phyloP scores from a whole-genome alignment of 2,329 filamentous ascomycete genomes.

The Polytolypa hystricis region DNA sequence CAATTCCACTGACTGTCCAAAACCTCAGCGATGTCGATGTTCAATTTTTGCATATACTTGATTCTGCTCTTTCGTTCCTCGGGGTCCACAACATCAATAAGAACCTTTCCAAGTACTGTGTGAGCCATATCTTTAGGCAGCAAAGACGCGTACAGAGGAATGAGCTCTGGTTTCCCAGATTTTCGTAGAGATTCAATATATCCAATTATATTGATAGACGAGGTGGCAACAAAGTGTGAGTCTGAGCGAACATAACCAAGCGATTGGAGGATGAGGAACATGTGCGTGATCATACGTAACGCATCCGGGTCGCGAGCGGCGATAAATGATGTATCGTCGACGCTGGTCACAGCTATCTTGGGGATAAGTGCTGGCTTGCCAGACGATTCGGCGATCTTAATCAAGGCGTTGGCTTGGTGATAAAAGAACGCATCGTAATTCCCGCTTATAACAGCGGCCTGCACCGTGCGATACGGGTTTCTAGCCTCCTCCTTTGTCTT shows the following conservation, averaged over 20 bases:
- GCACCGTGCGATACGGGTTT: constrained; percentile 35
- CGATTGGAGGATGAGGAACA: constrained; percentile 55
- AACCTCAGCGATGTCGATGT: constrained; percentile 61
- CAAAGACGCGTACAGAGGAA: constrained; percentile 80
- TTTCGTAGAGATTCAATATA: constrained; percentile 73
- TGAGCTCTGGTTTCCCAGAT: constrained; percentile 61
- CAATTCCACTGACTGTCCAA: constrained; percentile 55
- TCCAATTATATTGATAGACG: constrained; percentile 52
- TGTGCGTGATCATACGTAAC: constrained; percentile 57
- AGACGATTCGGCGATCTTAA: constrained; percentile 21
- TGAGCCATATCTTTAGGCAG: constrained; percentile 55
- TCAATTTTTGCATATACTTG: constrained; percentile 61
- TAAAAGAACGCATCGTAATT: constrained; percentile 32
- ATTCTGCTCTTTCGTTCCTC: constrained; percentile 58
- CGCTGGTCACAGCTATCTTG: constrained; percentile 28
- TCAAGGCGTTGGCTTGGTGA: constrained; percentile 30
- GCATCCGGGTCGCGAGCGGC: constrained; percentile 43
- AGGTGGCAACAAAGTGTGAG: constrained; percentile 52
- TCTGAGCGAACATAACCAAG: constrained; percentile 41
- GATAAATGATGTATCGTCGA: constrained; percentile 39
- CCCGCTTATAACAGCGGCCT: constrained; percentile 33
- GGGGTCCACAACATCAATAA: constrained; percentile 59
- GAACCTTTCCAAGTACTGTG: constrained; percentile 61
- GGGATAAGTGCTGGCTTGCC: constrained; percentile 25
- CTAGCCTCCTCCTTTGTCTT: constrained; percentile 28